Evolutionary conservation across 495 filamentous ascomycete genomes (phyloP).

Genomic region (Penicillium pancosmium): DNA sequence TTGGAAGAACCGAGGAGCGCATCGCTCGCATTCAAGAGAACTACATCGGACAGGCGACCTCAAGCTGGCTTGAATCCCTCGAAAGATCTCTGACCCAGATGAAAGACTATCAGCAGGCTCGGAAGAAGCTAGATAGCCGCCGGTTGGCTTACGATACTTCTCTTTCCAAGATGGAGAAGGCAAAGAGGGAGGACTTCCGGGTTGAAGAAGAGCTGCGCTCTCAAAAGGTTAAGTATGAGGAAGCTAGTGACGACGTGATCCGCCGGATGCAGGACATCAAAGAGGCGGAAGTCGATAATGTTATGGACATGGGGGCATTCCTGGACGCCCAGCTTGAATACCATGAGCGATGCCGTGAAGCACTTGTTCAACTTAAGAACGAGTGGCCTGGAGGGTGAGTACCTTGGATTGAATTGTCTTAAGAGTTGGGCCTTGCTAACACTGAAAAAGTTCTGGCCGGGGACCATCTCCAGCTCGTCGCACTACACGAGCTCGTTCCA

Average conservation of each 20-base stretch:
- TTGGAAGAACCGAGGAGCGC: conserved; percentile 86
- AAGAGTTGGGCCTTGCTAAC: conserved; percentile 20
- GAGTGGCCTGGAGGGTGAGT: conserved; percentile 68
- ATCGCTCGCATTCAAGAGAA: conserved; percentile 84
- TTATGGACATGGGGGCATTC: conserved; percentile 78
- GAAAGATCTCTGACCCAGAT: conserved; percentile 90
- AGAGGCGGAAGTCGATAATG: conserved; percentile 83
- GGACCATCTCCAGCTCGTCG: conserved; percentile 37
- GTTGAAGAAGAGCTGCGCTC: conserved; percentile 90
- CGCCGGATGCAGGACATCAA: conserved; percentile 97
- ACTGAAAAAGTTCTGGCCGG: conserved; percentile 26
- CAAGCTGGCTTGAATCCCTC: conserved; percentile 88
- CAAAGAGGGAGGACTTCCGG: conserved; percentile 89
- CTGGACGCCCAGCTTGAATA: conserved; percentile 90
- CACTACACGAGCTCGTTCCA: conserved; percentile 58
- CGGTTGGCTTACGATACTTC: conserved; percentile 92
- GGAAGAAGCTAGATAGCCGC: conserved; percentile 93
- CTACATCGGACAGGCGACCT: conserved; percentile 79
- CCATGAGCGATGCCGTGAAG: conserved; percentile 85
- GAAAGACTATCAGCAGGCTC: conserved; percentile 85
- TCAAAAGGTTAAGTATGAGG: conserved; percentile 95
- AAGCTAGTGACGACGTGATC: conserved; percentile 89
- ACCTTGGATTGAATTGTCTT: not conserved
- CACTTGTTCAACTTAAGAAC: conserved; percentile 64
- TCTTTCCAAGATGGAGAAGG: conserved; percentile 88